Conservation (phyloP, 257 asterid genomes). For the Plantago ovata region DNA sequence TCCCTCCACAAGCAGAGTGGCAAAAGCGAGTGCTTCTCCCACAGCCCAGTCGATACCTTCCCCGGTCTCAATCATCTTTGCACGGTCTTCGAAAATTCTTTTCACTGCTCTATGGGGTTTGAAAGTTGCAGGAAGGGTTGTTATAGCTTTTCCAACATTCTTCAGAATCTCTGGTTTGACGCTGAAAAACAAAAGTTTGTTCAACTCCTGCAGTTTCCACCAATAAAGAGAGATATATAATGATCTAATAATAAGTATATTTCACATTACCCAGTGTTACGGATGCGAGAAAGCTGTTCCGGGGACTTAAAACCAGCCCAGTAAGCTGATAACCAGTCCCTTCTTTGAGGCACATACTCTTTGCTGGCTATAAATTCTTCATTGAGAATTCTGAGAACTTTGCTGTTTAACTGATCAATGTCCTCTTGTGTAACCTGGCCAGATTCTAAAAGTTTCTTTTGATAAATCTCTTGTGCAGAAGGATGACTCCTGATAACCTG, state of each 20-base stretch:
- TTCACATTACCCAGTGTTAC: constrained; percentile 78
- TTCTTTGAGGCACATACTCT: constrained; percentile 64
- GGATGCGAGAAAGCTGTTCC: constrained; percentile 85
- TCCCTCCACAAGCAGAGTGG: constrained; percentile 93
- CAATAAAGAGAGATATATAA: constrained; percentile 5
- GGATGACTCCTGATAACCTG: constrained; percentile 85
- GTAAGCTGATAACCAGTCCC: constrained; percentile 98
- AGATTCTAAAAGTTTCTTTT: constrained; percentile 66
- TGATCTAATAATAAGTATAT: constrained; percentile 7
- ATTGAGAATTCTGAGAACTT: constrained; percentile 72
- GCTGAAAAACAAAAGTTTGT: constrained; percentile 36
- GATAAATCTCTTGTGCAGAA: constrained; percentile 81
- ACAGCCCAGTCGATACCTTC: constrained; percentile 99
- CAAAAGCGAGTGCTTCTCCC: constrained; percentile 98
- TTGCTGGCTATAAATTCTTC: constrained; percentile 92
- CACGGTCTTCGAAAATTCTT: constrained; percentile 83
- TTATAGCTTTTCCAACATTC: constrained; percentile 82
- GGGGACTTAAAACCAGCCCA: constrained; percentile 99
- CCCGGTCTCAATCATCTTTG: constrained; percentile 94
- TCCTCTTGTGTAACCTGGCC: constrained; percentile 63
- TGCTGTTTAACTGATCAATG: constrained; percentile 59
- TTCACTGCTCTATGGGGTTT: constrained; percentile 90
- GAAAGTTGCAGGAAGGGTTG: constrained; percentile 74
- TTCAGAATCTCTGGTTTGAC: constrained; percentile 93
- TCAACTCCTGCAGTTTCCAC: constrained; percentile 8